Percentiles rank a stretch among this genome's conserved stretches.
Evolutionary conservation across 495 filamentous ascomycete species (phyloP).

Genomic region (Talaromyces adpressus): DNA sequence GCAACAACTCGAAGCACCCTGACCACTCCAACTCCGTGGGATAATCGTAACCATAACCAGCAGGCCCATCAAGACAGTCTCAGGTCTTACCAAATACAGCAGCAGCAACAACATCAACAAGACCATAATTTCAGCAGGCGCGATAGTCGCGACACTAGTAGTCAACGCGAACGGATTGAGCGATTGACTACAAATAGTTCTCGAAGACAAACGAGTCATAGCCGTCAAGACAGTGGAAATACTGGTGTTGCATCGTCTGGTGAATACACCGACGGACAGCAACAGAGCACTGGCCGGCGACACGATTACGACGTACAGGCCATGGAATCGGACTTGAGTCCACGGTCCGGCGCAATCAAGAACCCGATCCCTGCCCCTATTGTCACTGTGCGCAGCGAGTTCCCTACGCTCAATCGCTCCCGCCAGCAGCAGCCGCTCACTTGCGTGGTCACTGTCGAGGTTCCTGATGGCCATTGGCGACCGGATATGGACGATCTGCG

Average conservation of each 20-base stretch:
- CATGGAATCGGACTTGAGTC: conserved; percentile 82
- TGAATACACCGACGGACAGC: conserved; percentile 64
- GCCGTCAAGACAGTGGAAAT: conserved; percentile 67
- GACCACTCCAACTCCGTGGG: conserved; percentile 51
- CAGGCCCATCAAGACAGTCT: conserved; percentile 24
- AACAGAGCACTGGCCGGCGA: conserved; percentile 46
- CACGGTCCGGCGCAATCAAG: conserved; percentile 58
- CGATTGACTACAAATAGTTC: conserved; percentile 45
- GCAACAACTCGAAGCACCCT: conserved; percentile 41
- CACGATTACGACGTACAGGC: conserved; percentile 96
- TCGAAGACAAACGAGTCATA: conserved; percentile 39
- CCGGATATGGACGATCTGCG: conserved; percentile 80
- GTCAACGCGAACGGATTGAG: conserved; percentile 48
- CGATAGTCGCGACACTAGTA: conserved; percentile 51
- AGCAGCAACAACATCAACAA: conserved; percentile 16
- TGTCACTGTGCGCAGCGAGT: conserved; percentile 92
- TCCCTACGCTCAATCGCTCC: conserved; percentile 85
- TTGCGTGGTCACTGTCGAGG: conserved; percentile 90
- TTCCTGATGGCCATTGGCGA: conserved; percentile 87
- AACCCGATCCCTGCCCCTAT: conserved; percentile 89
- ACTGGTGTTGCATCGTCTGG: conserved; percentile 67
- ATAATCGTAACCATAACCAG: conserved; percentile 39
- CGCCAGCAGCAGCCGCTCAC: conserved; percentile 93
- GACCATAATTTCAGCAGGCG: conserved; percentile 34
- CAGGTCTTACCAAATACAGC: not conserved